Evolutionary conservation across 2,329 filamentous ascomycete species (phyloP), one percentile per base, ranked within the genome.

Genomic region (Pseudocercospora vitis): DNA sequence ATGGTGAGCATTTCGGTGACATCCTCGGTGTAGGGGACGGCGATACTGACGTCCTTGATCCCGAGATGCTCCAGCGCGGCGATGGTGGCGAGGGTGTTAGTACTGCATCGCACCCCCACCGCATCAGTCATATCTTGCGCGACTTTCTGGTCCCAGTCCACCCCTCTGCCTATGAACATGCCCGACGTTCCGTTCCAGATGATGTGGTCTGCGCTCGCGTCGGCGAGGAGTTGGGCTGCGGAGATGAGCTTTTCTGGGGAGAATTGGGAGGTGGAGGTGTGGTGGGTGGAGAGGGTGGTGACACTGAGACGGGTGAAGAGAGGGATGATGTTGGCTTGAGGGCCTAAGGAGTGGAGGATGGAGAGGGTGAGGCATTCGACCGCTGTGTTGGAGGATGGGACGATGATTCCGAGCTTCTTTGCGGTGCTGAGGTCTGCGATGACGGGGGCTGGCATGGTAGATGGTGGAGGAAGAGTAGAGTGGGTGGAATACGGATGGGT

Each of bases 351-450:
- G 12, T 64, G 57, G 42, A 76, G 52, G 42, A 76, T 70, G 28
- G 67, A 65, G 19, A 65, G 65, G 5, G 73, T 74, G 11, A 76
- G 65, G 7, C 74, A 73, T 59, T 77, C 75, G 14, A 76, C 67
- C 2, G 69, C 68, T 8, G 73, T 77, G 60, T 76, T 76, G 48
- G 74, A 75, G 32, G 70, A 73, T 12, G 74, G 74, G 21, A 74
- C 70, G 23, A 77, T 70, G 42, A 77, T 68, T 45, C 73, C 75
- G 24, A 77, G 50, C 39, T 62, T 62, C 39, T 45, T 47, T 47
- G 57, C 54, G 9, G 56, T 57, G 14, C 44, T 32, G 24, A 64
- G 60, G 44, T 59, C 40, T 35, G 56, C 56, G 12, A 55, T 49
- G n/a, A 31, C 23, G 24, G 52, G 31, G 29, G 55, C 39, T 19